Conservation (phyloP, 2,329 filamentous ascomycete species). For the Pseudocercospora musae region DNA sequence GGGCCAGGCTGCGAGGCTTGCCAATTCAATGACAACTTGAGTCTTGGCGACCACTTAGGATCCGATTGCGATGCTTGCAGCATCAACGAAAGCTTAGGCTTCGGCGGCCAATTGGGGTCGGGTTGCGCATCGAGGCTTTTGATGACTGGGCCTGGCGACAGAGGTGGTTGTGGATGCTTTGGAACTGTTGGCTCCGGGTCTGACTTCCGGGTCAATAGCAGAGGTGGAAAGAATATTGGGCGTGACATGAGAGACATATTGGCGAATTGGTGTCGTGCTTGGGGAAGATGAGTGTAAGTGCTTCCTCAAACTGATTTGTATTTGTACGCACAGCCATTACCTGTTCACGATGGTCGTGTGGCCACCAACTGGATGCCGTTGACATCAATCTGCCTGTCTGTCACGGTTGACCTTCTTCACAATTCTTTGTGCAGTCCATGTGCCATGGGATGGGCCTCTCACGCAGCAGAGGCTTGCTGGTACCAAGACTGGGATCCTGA, state of each 20-base stretch:
- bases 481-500: neutral
- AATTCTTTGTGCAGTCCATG: neutral
- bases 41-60: neutral
- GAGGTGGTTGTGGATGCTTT: neutral
- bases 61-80: neutral
- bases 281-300: neutral
- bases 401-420: neutral
- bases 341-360: neutral
- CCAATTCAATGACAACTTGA: neutral
- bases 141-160: neutral
- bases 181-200: neutral
- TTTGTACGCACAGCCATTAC: neutral
- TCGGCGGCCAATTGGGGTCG: neutral
- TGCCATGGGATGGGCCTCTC: neutral
- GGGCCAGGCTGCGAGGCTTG: neutral
- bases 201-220: neutral
- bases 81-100: neutral
- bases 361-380: neutral
- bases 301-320: neutral
- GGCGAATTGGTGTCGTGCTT: neutral
- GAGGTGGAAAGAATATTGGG: neutral
- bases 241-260: neutral
- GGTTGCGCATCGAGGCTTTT: neutral
- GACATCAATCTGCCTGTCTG: neutral
- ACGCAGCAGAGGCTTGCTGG: neutral